Evolutionary conservation across 2,329 filamentous ascomycete genomes (phyloP), one percentile per base, ranked within the genome.

Genomic region (Aspergillus tanneri): DNA sequence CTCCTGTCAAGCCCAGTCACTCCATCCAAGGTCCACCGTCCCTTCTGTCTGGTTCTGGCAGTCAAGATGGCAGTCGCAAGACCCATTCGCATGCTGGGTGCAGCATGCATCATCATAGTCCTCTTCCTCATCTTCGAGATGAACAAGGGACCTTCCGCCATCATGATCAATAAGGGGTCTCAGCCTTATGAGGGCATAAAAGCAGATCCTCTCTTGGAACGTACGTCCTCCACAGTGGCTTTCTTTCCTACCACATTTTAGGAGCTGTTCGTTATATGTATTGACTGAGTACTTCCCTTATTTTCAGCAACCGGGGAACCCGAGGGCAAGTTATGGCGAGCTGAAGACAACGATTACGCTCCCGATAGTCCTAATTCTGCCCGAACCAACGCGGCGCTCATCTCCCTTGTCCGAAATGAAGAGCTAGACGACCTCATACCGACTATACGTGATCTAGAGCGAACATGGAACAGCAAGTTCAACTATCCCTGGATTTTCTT

Each of bases 401-500:
- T 99, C 57, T 87, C 90, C 18, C 81, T 99, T 28, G 93, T 99
- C 47, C 86, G 93, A 53, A 99, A 99, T 65, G 84, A 88, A 66
- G 93, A 99, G 75, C 75, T 96, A 22, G 74, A 83, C 18, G 88
- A 86, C 38, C 87, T 99, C 77, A 76, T 97, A 21, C 82, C 86
- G 65, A 90, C 90, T 21, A 99, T 99, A 89, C 73, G 73, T 46
- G 92, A 99, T 65, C 79, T 99, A 51, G 93, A 99, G 74, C 77
- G 87, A 57, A 97, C 92, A 1, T 99, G 91, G 90, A 99, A 99
- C 65, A 78, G 83, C 77, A 99, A 99, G 67, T 99, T 97, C 82
- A 99, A 99, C 76, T 99, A 99, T 67, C 93, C 93, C 0, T 99
- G 93, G 90, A 96, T 90, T 7, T 99, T 99, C 70, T 95, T 99